These are phyloP conservation scores for Pythium folliculosum DNA, from an alignment of 352 stramenopile genomes.

Conservation along the genomic window DNA sequence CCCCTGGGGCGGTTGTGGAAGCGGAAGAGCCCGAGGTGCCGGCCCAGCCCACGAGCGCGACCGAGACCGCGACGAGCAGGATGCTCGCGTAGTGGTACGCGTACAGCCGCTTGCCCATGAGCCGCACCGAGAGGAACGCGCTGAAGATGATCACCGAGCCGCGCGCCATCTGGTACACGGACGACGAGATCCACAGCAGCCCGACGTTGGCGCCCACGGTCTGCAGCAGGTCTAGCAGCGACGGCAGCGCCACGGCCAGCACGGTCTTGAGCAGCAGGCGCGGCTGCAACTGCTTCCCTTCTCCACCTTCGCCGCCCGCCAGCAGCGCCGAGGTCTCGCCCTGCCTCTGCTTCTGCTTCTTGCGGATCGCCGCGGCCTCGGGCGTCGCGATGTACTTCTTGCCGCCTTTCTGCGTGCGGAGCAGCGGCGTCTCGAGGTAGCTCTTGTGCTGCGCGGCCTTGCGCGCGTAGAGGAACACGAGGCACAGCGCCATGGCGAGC, in stretches of 20 bases:
- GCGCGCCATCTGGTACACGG: constrained; percentile 90
- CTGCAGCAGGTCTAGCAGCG: constrained; percentile 81
- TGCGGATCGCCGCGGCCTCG: constrained; percentile 42
- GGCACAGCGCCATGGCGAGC: constrained; percentile 75
- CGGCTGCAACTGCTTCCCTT: constrained; percentile 11
- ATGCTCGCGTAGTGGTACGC: constrained; percentile 89
- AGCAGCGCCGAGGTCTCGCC: constrained; percentile 43
- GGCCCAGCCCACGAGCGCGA: constrained; percentile 71
- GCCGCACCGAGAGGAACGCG: constrained; percentile 78
- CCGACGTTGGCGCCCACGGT: constrained; percentile 88
- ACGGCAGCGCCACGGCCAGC: constrained; percentile 60
- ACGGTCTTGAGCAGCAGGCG: constrained; percentile 57
- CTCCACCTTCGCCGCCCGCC: not conserved
- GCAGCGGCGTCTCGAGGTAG: constrained; percentile 72
- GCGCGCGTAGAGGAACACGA: constrained; percentile 74
- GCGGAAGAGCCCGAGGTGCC: constrained; percentile 25
- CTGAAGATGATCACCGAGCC: constrained; percentile 92
- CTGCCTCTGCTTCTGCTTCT: constrained; percentile 34
- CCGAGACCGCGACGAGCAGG: constrained; percentile 64
- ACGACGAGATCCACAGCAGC: constrained; percentile 87
- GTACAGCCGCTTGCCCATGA: constrained; percentile 84
- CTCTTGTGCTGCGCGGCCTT: constrained; percentile 50
- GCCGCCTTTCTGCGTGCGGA: constrained; percentile 64
- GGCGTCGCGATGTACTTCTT: constrained; percentile 61
- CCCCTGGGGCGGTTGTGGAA: constrained; percentile 15